Conservation (phyloP, 345 rosid species). For the Eucalyptus sp. region DNA sequence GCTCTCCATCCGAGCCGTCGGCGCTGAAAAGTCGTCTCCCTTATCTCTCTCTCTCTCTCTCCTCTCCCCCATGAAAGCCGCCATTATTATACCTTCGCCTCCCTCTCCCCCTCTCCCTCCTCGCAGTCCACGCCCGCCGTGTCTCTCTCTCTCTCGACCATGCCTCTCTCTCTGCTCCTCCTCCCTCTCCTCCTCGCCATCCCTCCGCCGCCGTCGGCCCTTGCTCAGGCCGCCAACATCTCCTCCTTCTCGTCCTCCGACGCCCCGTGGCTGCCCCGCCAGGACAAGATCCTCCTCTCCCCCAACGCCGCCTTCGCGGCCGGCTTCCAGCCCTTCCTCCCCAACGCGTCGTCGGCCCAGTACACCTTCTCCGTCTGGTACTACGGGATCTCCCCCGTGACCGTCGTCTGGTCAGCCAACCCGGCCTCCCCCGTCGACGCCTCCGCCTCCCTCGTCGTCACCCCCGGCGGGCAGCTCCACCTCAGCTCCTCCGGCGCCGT, state of each 20-base stretch:
- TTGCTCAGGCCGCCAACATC: constrained; percentile 2
- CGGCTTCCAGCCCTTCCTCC: constrained; percentile 14
- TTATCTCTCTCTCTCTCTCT: background rate
- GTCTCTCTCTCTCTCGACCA: background rate
- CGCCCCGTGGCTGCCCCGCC: constrained; percentile 34
- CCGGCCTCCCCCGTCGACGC: background rate
- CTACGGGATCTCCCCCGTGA: constrained; percentile 1
- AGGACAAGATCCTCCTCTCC: constrained; percentile 26
- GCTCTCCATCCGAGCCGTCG: background rate
- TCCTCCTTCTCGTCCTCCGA: constrained; percentile 21
- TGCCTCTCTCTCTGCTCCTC: background rate
- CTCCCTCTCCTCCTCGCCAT: constrained; percentile 3
- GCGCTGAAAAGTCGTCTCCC: background rate
- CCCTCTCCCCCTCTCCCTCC: background rate
- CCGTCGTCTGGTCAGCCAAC: constrained; percentile 36
- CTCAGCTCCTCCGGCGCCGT: constrained; percentile 13
- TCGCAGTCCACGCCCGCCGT: background rate
- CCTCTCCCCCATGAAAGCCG: background rate
- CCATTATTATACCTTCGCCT: background rate
- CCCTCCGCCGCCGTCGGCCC: constrained; percentile 2
- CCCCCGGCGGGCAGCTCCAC: constrained; percentile 8
- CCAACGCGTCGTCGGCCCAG: background rate
- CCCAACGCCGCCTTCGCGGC: constrained; percentile 41
- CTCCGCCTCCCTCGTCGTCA: constrained; percentile 11
- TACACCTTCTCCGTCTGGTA: constrained; percentile 45